Evolutionary conservation across 1,284 basidiomycete species (phyloP).

Genomic region (Boletus semigastroideus): DNA sequence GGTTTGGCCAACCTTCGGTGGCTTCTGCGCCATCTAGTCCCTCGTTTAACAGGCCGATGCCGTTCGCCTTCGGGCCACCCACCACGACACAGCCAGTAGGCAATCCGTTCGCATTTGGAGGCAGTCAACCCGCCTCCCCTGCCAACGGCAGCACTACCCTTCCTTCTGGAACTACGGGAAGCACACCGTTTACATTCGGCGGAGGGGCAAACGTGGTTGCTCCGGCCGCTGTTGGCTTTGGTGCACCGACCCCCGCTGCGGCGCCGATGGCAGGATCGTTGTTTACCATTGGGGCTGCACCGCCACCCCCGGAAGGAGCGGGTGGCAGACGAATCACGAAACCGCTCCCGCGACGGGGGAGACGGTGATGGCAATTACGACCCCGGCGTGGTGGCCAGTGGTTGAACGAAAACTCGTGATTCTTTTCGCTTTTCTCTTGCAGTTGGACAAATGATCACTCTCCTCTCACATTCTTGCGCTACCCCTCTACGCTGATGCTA

Average conservation of each 20-base stretch:
- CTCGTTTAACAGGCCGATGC: constrained; percentile 40
- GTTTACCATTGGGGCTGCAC: constrained; percentile 58
- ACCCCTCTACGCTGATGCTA: constrained; percentile 23
- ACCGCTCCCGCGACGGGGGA: constrained; percentile 49
- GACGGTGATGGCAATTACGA: constrained; percentile 20
- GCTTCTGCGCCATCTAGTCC: constrained; percentile 56
- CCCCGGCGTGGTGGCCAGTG: constrained; percentile 14
- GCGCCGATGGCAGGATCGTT: constrained; percentile 39
- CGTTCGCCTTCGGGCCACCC: constrained; percentile 41
- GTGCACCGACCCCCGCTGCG: constrained; percentile 34
- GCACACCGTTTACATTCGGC: constrained; percentile 39
- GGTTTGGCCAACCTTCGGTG: constrained; percentile 44
- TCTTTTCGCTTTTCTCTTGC: constrained; percentile 14
- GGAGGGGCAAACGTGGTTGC: constrained; percentile 29
- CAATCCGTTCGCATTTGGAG: constrained; percentile 33
- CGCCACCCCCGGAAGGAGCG: constrained; percentile 35
- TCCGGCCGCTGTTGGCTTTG: constrained; percentile 41
- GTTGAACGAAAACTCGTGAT: constrained; percentile 9
- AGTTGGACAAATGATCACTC: constrained; percentile 11
- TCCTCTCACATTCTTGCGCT: constrained; percentile 11
- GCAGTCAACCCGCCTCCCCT: constrained; percentile 59
- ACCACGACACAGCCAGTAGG: constrained; percentile 27
- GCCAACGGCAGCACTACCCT: constrained; percentile 37
- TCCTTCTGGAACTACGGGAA: constrained; percentile 42
- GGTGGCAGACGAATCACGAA: constrained; percentile 50